phyloP scores from a whole-genome alignment of 192 early-diverging fungal genomes.

The Backusella tarrabulga region DNA sequence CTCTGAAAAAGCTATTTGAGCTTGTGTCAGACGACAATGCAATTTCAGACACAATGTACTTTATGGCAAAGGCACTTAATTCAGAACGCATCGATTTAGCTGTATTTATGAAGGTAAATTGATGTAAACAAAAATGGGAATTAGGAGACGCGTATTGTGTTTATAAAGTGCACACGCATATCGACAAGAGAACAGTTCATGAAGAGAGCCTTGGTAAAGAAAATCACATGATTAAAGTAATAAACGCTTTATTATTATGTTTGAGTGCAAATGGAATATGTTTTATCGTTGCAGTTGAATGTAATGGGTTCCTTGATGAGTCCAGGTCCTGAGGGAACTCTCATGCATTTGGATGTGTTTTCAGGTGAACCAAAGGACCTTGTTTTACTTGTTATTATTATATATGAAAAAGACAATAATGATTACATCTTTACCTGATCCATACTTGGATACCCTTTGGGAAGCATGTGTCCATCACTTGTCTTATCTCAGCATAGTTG shows the following conservation, averaged over 20 bases:
- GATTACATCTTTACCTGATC: background rate
- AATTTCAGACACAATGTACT: conserved; percentile 85
- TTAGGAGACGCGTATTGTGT: background rate
- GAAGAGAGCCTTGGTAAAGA: conserved; percentile 75
- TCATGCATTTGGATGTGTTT: background rate
- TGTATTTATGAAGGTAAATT: conserved; percentile 74
- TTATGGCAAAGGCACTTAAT: conserved; percentile 77
- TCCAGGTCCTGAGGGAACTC: background rate
- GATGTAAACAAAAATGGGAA: background rate
- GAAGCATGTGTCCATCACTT: background rate
- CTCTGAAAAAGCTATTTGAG: conserved; percentile 70
- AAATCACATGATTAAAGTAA: conserved; percentile 49
- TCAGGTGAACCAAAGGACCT: background rate
- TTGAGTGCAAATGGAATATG: background rate
- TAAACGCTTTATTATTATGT: background rate
- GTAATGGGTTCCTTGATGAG: background rate
- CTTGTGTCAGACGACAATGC: conserved; percentile 87
- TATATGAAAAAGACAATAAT: background rate
- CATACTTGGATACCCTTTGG: background rate
- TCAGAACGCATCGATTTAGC: conserved; percentile 69
- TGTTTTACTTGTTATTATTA: background rate
- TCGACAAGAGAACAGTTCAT: conserved; percentile 88
- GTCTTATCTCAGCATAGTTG: background rate
- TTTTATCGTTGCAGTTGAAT: background rate
- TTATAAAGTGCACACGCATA: conserved; percentile 62